Base-by-base conservation (phyloP, 2,329 filamentous ascomycete genomes). In the Drechslera avenae region DNA sequence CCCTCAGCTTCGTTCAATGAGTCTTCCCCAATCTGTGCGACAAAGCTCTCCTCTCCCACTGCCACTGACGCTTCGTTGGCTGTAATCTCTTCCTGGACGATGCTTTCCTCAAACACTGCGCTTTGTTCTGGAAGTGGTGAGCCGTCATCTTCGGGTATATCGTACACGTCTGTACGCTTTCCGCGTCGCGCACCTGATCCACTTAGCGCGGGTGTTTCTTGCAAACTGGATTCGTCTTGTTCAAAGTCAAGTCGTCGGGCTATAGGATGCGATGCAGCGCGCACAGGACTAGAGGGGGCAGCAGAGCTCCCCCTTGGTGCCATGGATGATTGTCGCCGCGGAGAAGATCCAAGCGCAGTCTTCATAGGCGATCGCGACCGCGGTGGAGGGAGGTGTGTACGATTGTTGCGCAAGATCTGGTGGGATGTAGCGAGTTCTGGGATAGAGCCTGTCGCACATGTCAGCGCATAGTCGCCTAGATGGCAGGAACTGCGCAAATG, bases 351-450 rank as follows among this genome's bases (percentile, higher is more conserved):
- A 44, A 81, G 77, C 28, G 80, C 75, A 3, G 86, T 86, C 71
- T 88, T 89, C 46, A 82, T 78, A 1, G 87, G 87, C 2, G 86
- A 89, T 58, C 60, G 83, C 75, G 80, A 73, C 68, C 75, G 69
- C 50, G 75, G 75, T 62, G 79, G 73, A 74, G 80, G 75, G 70
- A 84, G 62, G 69, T 78, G 67, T 21, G 73, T 67, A 30, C 60
- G 57, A 56, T 73, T 67, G 70, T 63, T 73, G 34, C 67, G 84
- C 75, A 82, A 45, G 63, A 75, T 65, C 66, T 68, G 75, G 69
- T 72, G 74, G 64, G 71, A 76, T 54, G 68, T 74, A 14, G 73
- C 69, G 21, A 80, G 76, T 42, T 82, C 79, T 46, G 78, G 79
- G 57, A 78, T 76, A 14, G 79, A 80, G 59, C 78, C 80, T 82